Evolutionary conservation across 352 stramenopile genomes (phyloP), one percentile per base, ranked within the genome.

Genomic region (Globisporangium middletonii): DNA sequence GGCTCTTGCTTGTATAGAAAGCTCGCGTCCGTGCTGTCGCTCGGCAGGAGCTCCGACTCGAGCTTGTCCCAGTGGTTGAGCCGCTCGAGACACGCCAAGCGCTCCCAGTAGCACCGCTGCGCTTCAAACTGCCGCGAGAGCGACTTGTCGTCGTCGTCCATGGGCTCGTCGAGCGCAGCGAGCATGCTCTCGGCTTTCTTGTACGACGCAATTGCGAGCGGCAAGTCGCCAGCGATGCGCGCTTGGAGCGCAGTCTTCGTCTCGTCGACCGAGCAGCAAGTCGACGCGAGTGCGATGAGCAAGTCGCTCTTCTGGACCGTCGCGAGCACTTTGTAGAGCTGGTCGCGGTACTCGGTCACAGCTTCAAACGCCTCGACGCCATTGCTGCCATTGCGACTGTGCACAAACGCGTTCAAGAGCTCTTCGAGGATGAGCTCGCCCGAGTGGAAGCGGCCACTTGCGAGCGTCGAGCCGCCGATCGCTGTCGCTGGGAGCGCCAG

Each of bases 61-160:
- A 94, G 62, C 30, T 77, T 64, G 16, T 85, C 71, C 83, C 83
- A 94, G 46, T 75, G 75, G 54, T 92, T 92, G 7, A 94, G 60
- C 23, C 53, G 72, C 43, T 86, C 81, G 19, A 92, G 59, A 33
- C 83, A 94, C 2, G 63, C 69, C 26, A 83, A 60, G 11, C 77
- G 64, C 53, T 94, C 74, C 77, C 79, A 92, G 26, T 70, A 72
- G 56, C 79, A 89, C 41, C 83, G 67, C 44, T 66, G 71, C 8
- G 71, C 59, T 64, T 88, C 77, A n/a, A 72, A 73, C 13, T 75
- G 64, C 15, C 47, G 59, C 0, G 63, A 60, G 13, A 78, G 27
- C 3, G 59, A 42, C n/a, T 65, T 56, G 33, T 57, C 60, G 7
- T 2, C n/a, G 9, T 71, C 62, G 23, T 75, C 63, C 1, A 79